Evolutionary conservation across 257 asterid species (phyloP), one percentile per base, ranked within the genome.

Genomic region (Handroanthus guayacan): DNA sequence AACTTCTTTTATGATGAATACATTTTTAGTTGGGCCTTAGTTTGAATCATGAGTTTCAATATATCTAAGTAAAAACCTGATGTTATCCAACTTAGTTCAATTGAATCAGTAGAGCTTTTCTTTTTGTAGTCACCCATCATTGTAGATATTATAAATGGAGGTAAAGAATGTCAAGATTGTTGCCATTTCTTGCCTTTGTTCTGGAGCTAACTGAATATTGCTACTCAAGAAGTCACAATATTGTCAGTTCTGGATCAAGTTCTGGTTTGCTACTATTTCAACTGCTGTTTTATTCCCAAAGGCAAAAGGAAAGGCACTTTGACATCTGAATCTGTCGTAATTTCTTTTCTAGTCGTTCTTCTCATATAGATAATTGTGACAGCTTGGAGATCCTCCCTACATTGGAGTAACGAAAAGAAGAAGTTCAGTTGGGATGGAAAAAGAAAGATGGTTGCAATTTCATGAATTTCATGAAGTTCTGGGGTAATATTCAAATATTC

Each of bases 361-460:
- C 79, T 31, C 6, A 69, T 50, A 43, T 11, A 38, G 62, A 48
- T 51, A 34, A 47, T 74, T 82, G 63, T 80, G 77, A 70, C 88
- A 94, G 97, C 85, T 89, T 47, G 97, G 96, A 70, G 94, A 84
- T 69, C 89, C 77, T 57, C 76, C 87, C 79, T 94, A 85, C 71
- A 71, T 92, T 79, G 98, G 98, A 82, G 93, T 94, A 41, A 84
- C 75, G 7, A 92, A 94, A 82, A 85, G 85, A 71, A 86, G 97
- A 79, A 87, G 81, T 84, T 84, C 92, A 7, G 65, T 94, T 82
- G 92, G 97, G 79, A n/a, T 2, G 76, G 92, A 87, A 79, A 90
- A 72, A 83, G 87, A 71, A 66, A 83, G 87, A 64, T 79, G 90
- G 86, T 68, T 87, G 85, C 90, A 86, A 39, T 84, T 88, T 77